These are phyloP conservation scores for Kondoa subrosea DNA, from an alignment of 768 basidiomycete species.

Conservation along the genomic window DNA sequence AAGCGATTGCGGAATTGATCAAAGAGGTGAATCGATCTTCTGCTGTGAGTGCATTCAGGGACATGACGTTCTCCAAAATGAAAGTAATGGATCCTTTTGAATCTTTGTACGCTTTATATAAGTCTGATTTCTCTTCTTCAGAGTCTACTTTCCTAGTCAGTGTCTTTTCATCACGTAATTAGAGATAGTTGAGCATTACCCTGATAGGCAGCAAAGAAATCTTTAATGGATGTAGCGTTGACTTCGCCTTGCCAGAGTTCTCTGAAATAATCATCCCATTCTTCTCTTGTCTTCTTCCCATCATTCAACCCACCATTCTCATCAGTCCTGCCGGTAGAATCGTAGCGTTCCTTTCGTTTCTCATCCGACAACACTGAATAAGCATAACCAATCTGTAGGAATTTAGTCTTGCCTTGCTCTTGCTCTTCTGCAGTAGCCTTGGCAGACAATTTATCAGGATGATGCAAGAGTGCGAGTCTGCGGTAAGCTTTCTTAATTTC, in stretches of 20 bases:
- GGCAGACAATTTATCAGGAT: constrained; percentile 60
- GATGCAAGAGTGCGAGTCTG: constrained; percentile 57
- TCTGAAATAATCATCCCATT: constrained; percentile 83
- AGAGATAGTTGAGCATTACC: constrained; percentile 38
- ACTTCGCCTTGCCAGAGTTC: constrained; percentile 28
- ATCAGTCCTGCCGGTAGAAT: constrained; percentile 66
- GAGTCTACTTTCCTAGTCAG: constrained; percentile 44
- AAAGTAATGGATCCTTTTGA: constrained; percentile 56
- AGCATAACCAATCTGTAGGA: constrained; percentile 75
- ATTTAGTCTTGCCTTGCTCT: constrained; percentile 54
- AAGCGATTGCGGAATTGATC: constrained; percentile 50
- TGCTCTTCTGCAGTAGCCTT: constrained; percentile 43
- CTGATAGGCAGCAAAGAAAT: constrained; percentile 88
- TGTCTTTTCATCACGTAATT: neutral
- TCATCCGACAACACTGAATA: constrained; percentile 75
- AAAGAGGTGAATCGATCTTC: constrained; percentile 62
- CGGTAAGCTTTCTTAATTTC: constrained; percentile 44
- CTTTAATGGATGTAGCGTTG: constrained; percentile 47
- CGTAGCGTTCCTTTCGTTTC: constrained; percentile 57
- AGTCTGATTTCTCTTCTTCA: constrained; percentile 61
- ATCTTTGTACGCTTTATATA: constrained; percentile 55
- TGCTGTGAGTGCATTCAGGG: constrained; percentile 51
- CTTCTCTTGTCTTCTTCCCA: constrained; percentile 45
- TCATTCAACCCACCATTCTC: constrained; percentile 49
- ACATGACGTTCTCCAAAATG: constrained; percentile 72